These are phyloP conservation scores for Trametes sanguinea DNA, from an alignment of 768 basidiomycete genomes.

Conservation along the genomic window DNA sequence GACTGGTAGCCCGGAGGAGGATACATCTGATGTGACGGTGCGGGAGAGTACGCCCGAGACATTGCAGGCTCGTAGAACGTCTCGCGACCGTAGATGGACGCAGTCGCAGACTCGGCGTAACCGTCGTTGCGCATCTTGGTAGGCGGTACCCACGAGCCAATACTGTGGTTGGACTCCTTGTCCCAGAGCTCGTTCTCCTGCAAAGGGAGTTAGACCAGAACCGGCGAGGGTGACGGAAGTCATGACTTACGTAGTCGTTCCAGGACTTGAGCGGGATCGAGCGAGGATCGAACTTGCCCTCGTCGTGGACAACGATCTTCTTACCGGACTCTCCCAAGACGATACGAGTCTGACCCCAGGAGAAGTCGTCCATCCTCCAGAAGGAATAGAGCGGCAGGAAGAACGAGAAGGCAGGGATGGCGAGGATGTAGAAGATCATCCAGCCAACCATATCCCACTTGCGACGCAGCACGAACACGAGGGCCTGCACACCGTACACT, in stretches of 20 bases:
- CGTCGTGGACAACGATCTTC: slow-evolving; percentile 95
- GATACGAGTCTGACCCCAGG: slow-evolving; percentile 90
- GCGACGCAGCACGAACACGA: slow-evolving; percentile 88
- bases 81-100: slow-evolving; percentile 84
- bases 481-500: slow-evolving; percentile 82
- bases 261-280: slow-evolving; percentile 95
- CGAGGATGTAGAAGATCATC: slow-evolving; percentile 95
- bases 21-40: slow-evolving; percentile 60
- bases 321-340: slow-evolving; percentile 95
- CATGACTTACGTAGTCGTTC: slow-evolving; percentile 81
- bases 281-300: slow-evolving; percentile 95
- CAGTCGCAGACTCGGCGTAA: slow-evolving; percentile 75
- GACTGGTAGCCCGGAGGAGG: slow-evolving; percentile 75
- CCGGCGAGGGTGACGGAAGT: not conserved
- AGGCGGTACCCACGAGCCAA: slow-evolving; percentile 90
- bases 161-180: slow-evolving; percentile 94
- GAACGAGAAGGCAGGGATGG: slow-evolving; percentile 93
- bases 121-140: slow-evolving; percentile 69
- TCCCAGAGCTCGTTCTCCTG: slow-evolving; percentile 98
- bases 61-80: slow-evolving; percentile 76
- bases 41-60: slow-evolving; percentile 66
- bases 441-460: slow-evolving; percentile 99
- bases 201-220: not conserved
- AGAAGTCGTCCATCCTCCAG: slow-evolving; percentile 99
- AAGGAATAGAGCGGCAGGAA: slow-evolving; percentile 92